phyloP scores from a whole-genome alignment of 140 eudicot genomes.

The Stevia rebaudiana region DNA sequence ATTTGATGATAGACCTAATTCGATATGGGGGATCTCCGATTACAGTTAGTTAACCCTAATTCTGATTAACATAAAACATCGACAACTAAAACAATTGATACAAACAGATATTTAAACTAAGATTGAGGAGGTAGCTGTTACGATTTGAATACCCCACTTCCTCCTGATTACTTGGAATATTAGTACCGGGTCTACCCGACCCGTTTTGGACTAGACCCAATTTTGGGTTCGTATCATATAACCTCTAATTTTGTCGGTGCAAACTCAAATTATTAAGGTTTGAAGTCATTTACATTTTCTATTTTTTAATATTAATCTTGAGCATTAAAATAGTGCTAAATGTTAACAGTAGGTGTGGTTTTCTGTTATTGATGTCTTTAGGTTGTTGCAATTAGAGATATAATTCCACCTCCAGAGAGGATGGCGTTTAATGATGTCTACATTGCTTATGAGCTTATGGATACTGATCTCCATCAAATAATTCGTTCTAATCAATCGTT shows the following conservation, averaged over 20 bases:
- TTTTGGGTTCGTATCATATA: no score
- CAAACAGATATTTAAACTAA: no score
- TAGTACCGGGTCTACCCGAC: no score
- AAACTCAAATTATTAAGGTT: background rate
- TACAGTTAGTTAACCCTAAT: no score
- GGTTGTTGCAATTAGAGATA: slow-evolving; percentile 88
- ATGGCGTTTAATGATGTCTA: slow-evolving; percentile 76
- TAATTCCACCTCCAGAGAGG: slow-evolving; percentile 80
- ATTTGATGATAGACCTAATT: no score
- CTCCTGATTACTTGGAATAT: no score
- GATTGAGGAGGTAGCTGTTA: no score
- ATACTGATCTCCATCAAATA: slow-evolving; percentile 89
- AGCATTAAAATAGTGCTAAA: background rate
- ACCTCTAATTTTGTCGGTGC: background rate
- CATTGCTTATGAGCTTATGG: slow-evolving; percentile 91
- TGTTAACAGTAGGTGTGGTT: background rate
- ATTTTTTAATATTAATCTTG: background rate
- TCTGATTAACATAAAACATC: no score
- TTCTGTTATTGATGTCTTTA: slow-evolving; percentile 24
- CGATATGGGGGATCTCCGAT: no score
- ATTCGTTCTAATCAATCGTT: slow-evolving; percentile 81
- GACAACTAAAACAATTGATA: no score
- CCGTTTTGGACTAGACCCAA: no score
- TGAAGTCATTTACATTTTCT: background rate
- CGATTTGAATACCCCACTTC: no score